A percentile compares a stretch with the other conserved stretches of the same genome.
These are phyloP conservation scores for Neurospora sp. DNA, from an alignment of 2,329 filamentous ascomycete species.

Conservation along the genomic window DNA sequence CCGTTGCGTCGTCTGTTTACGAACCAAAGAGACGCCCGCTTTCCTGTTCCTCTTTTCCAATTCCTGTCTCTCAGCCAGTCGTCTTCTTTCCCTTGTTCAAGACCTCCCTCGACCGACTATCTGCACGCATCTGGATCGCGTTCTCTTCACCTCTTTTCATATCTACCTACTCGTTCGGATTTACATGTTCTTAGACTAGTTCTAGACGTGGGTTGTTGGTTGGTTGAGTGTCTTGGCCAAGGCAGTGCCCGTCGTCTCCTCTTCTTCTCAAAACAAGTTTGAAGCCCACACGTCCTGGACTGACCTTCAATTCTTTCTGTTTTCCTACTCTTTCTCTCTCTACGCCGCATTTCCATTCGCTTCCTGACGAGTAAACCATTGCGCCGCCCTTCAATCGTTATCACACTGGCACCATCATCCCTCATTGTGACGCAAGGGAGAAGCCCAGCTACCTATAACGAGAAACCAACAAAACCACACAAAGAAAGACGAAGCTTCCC, in stretches of 20 bases:
- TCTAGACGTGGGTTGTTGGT: neutral
- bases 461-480: neutral
- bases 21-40: neutral
- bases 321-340: neutral
- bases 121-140: neutral
- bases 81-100: neutral
- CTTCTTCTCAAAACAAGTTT: neutral
- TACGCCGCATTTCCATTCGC: neutral
- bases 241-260: neutral
- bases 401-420: neutral
- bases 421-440: neutral
- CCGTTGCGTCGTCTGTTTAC: neutral
- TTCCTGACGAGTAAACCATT: neutral
- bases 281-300: neutral
- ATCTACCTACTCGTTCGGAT: too few relatives aligned
- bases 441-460: neutral
- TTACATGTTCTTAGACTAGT: neutral
- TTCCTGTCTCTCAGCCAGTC: neutral
- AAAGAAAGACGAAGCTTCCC: neutral
- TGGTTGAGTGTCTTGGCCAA: neutral
- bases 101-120: neutral
- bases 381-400: neutral
- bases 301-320: neutral
- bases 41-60: neutral
- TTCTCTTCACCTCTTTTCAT: neutral